Evolutionary conservation across 2,329 filamentous ascomycete species (phyloP).

Genomic region (Hypomyces perniciosus): DNA sequence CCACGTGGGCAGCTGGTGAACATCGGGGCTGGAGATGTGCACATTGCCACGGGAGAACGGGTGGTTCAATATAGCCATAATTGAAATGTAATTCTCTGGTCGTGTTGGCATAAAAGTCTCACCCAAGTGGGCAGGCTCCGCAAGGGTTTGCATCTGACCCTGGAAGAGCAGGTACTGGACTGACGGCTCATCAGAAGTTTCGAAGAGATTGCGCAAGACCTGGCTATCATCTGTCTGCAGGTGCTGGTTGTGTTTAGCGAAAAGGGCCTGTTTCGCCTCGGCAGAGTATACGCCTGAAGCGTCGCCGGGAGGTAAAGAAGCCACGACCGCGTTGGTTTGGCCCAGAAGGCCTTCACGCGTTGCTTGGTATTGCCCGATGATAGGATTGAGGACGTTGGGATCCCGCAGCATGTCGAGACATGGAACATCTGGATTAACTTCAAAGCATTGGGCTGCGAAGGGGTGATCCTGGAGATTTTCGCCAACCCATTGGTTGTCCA

Average conservation of each 20-base stretch:
- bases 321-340: constrained; percentile 6
- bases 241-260: constrained; percentile 3
- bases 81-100: constrained; percentile 45
- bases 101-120: constrained; percentile 13
- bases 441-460: constrained; percentile 16
- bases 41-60: constrained; percentile 54
- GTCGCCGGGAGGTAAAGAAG: constrained; percentile 7
- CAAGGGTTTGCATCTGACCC: constrained; percentile 22
- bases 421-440: constrained; percentile 31
- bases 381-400: constrained; percentile 22
- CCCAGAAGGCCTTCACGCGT: constrained; percentile 26
- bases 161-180: constrained; percentile 29
- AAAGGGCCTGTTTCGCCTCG: neutral
- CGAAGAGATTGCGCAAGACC: constrained; percentile 17
- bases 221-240: constrained; percentile 1
- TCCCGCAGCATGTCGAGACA: constrained; percentile 27
- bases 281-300: constrained; percentile 2
- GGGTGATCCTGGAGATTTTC: constrained; percentile 38
- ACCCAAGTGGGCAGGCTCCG: constrained; percentile 16
- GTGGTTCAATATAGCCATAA: constrained; percentile 52
- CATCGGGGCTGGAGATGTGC: constrained; percentile 44
- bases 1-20: constrained; percentile 34
- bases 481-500: constrained; percentile 33
- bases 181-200: constrained; percentile 23
- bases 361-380: constrained; percentile 29